phyloP scores from a whole-genome alignment of 345 rosid species.

The Camelina sativa region DNA sequence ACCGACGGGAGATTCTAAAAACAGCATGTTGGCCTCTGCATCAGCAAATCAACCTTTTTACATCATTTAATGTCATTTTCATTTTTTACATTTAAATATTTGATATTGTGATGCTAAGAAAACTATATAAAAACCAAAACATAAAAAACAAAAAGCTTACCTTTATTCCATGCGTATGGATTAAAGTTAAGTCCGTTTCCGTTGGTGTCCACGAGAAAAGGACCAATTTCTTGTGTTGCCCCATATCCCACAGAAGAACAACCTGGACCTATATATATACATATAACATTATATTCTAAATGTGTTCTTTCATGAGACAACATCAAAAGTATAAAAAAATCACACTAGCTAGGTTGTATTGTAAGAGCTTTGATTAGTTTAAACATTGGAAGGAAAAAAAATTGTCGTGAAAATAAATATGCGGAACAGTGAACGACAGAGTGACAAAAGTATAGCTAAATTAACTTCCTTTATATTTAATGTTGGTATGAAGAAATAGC shows the following conservation, averaged over 20 bases:
- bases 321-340: neutral
- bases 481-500: neutral
- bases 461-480: neutral
- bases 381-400: neutral
- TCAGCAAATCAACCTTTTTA: conserved; percentile 71
- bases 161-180: conserved; percentile 89
- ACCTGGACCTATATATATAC: conserved; percentile 78
- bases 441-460: neutral
- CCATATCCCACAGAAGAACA: conserved; percentile 99
- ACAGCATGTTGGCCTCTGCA: conserved; percentile 82
- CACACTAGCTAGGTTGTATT: neutral
- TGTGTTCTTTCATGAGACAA: conserved; percentile 26
- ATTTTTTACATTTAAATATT: conserved; percentile 29
- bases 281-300: neutral
- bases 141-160: conserved; percentile 36
- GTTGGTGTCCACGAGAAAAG: conserved; percentile 75
- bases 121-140: neutral
- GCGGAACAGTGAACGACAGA: neutral
- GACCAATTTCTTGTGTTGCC: conserved; percentile 99
- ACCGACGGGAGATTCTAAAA: conserved; percentile 95
- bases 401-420: neutral
- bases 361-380: neutral
- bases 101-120: neutral
- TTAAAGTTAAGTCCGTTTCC: conserved; percentile 73
- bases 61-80: conserved; percentile 43